Evolutionary conservation across 108 stramenopile species (phyloP).

Genomic region (Aurantiochytrium sp.): DNA sequence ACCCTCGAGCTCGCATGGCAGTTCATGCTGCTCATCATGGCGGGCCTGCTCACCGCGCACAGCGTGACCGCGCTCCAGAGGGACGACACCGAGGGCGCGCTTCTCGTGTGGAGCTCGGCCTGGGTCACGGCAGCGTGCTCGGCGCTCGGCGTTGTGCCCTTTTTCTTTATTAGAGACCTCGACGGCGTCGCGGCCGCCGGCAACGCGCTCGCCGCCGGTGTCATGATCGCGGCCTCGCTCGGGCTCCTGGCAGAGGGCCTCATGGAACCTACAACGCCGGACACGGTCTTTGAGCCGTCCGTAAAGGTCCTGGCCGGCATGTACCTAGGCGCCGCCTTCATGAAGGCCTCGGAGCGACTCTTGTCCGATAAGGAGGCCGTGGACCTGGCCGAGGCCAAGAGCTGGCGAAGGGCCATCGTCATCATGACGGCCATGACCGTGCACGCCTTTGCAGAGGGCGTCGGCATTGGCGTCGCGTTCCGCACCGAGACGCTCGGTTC

Average conservation of each 20-base stretch:
- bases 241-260: not conserved
- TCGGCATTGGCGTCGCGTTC: slow-evolving; percentile 90
- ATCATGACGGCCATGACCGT: slow-evolving; percentile 96
- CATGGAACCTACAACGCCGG: not conserved
- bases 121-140: slow-evolving; percentile 93
- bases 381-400: slow-evolving; percentile 76
- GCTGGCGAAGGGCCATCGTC: slow-evolving; percentile 71
- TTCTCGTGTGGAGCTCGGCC: slow-evolving; percentile 90
- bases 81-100: slow-evolving; percentile 31
- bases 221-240: slow-evolving; percentile 73
- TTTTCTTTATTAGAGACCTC: slow-evolving; percentile 65
- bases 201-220: slow-evolving; percentile 91
- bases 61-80: not conserved
- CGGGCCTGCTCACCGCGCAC: not conserved
- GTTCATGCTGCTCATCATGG: not conserved
- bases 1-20: not conserved
- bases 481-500: slow-evolving; percentile 83
- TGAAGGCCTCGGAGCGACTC: slow-evolving; percentile 69
- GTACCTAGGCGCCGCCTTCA: slow-evolving; percentile 69
- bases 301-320: slow-evolving; percentile 67
- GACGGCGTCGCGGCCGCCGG: slow-evolving; percentile 74
- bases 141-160: slow-evolving; percentile 86
- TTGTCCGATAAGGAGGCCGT: slow-evolving; percentile 83
- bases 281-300: not conserved
- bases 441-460: slow-evolving; percentile 94